These are phyloP conservation scores for Arthrobotrys iridis DNA, from an alignment of 2,329 filamentous ascomycete genomes.

Conservation along the genomic window DNA sequence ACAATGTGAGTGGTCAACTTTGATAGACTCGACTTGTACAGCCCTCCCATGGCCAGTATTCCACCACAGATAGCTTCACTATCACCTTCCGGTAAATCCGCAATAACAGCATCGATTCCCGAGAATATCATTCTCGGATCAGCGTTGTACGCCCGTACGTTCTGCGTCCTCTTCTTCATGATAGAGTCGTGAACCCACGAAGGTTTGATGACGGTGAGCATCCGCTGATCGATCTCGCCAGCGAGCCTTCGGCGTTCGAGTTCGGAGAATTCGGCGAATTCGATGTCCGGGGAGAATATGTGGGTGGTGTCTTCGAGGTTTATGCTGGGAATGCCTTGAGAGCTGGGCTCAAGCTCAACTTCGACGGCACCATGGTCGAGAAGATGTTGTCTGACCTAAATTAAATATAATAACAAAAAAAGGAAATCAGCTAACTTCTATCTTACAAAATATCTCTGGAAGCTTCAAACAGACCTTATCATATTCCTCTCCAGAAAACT, in stretches of 20 bases:
- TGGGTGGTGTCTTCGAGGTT: conserved; percentile 68
- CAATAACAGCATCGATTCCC: conserved; percentile 82
- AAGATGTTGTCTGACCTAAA: conserved; percentile 61
- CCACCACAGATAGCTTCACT: conserved; percentile 92
- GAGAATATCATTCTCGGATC: conserved; percentile 92
- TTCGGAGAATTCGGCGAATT: conserved; percentile 86
- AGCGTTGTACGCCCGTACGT: conserved; percentile 85
- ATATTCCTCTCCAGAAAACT: conserved; percentile 46
- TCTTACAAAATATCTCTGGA: neutral
- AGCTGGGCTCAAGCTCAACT: conserved; percentile 58
- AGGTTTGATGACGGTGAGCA: conserved; percentile 85
- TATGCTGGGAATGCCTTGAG: conserved; percentile 55
- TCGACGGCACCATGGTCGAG: conserved; percentile 60
- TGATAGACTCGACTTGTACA: conserved; percentile 76
- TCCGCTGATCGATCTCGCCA: conserved; percentile 59
- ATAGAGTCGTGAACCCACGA: conserved; percentile 81
- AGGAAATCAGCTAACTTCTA: neutral
- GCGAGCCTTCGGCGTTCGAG: conserved; percentile 70
- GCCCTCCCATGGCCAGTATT: conserved; percentile 86
- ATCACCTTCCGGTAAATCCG: conserved; percentile 83
- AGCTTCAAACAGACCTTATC: conserved; percentile 31
- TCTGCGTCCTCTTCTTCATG: conserved; percentile 74
- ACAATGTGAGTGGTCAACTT: conserved; percentile 88
- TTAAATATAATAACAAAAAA: neutral
- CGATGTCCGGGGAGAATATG: conserved; percentile 79